phyloP scores from a whole-genome alignment of 148 eudicot genomes.

The Persicaria maculosa region DNA sequence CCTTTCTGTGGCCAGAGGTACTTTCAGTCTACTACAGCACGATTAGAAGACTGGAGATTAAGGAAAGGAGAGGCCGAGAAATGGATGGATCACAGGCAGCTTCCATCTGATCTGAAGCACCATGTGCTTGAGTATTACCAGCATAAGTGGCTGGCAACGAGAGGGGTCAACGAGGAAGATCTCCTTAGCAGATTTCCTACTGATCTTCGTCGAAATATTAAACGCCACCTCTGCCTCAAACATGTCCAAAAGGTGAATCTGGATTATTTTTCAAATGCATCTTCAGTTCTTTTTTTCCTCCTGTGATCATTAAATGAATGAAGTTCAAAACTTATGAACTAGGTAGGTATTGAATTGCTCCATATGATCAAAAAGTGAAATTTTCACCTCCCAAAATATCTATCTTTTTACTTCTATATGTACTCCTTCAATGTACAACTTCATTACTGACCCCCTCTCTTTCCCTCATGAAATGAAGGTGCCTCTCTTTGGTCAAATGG shows the following conservation, averaged over 20 bases:
- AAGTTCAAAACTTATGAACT: constrained; percentile 19
- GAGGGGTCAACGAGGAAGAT: constrained; percentile 56
- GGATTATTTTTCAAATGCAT: background rate
- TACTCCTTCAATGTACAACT: background rate
- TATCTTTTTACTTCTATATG: too few species aligned
- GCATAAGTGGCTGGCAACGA: constrained; percentile 55
- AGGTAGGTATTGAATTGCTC: constrained; percentile 94
- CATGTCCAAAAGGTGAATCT: constrained; percentile 53
- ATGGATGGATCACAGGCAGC: constrained; percentile 61
- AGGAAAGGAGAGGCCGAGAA: constrained; percentile 47
- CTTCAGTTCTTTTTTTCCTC: too few species aligned
- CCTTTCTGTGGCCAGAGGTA: constrained; percentile 30
- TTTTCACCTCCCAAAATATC: too few species aligned
- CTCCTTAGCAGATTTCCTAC: constrained; percentile 43
- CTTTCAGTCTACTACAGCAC: constrained; percentile 40
- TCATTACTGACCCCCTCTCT: too few species aligned
- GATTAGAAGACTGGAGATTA: constrained; percentile 54
- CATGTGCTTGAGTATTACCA: constrained; percentile 46
- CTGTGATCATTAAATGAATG: too few species aligned
- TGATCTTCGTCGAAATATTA: constrained; percentile 43
- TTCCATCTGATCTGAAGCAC: constrained; percentile 39
- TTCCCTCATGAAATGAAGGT: constrained; percentile 22
- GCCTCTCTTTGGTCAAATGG: constrained; percentile 51
- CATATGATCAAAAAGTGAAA: constrained; percentile 19
- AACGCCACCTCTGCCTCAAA: constrained; percentile 55